These are phyloP conservation scores for Chlorencoelia australis DNA, from an alignment of 2,329 filamentous ascomycete genomes.

Conservation along the genomic window DNA sequence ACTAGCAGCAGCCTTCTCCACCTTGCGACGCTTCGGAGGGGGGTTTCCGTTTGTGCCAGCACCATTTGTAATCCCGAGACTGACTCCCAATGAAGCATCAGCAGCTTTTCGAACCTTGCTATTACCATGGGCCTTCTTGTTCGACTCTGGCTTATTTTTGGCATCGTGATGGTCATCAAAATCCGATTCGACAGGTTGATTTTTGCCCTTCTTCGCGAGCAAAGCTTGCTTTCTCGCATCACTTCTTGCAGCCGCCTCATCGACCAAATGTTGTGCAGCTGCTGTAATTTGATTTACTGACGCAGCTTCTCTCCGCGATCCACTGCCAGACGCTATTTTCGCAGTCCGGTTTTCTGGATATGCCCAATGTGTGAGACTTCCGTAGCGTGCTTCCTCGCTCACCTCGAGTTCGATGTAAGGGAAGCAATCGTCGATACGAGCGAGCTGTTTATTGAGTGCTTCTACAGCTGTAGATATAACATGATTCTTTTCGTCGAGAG, in stretches of 20 bases:
- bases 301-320: conserved; percentile 68
- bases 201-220: conserved; percentile 51
- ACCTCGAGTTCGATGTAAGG: conserved; percentile 81
- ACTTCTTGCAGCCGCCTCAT: conserved; percentile 74
- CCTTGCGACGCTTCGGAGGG: conserved; percentile 68
- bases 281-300: conserved; percentile 58
- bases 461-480: conserved; percentile 90
- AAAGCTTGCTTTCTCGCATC: conserved; percentile 77
- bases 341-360: conserved; percentile 74
- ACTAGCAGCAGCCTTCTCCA: conserved; percentile 53
- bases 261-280: conserved; percentile 67
- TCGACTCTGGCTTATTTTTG: conserved; percentile 31
- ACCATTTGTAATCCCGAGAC: conserved; percentile 55
- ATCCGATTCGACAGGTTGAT: conserved; percentile 64
- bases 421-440: conserved; percentile 78
- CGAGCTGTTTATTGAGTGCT: conserved; percentile 73
- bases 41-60: conserved; percentile 39
- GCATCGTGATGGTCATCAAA: conserved; percentile 55
- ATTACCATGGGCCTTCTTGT: conserved; percentile 52
- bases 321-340: conserved; percentile 55
- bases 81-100: conserved; percentile 41
- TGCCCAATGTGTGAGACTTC: conserved; percentile 88
- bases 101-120: conserved; percentile 54
- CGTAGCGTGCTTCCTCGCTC: conserved; percentile 87
- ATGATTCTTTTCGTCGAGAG: conserved; percentile 95